These are phyloP conservation scores for Pythium dissotocum DNA, from an alignment of 352 stramenopile genomes.

Conservation along the genomic window DNA sequence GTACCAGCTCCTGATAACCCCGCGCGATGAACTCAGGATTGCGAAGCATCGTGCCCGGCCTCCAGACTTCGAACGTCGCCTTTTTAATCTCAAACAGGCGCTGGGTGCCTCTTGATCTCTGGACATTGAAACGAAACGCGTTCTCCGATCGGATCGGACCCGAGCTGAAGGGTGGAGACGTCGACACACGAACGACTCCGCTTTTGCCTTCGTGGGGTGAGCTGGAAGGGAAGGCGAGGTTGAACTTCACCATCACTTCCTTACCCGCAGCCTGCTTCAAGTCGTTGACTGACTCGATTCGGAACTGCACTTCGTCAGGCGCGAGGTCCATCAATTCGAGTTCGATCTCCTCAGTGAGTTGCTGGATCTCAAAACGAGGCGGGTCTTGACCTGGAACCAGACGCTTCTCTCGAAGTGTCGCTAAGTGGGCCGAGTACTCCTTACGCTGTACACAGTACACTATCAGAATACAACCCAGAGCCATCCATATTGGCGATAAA, in stretches of 20 bases:
- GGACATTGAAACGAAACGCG: slow-evolving; percentile 48
- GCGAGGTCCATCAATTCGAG: slow-evolving; percentile 45
- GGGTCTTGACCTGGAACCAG: slow-evolving; percentile 50
- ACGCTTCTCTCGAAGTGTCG: slow-evolving; percentile 52
- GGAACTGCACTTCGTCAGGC: slow-evolving; percentile 55
- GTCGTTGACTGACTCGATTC: slow-evolving; percentile 48
- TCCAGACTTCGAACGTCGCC: slow-evolving; percentile 76
- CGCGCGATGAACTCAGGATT: slow-evolving; percentile 69
- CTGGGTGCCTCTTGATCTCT: slow-evolving; percentile 62
- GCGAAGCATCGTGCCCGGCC: slow-evolving; percentile 53
- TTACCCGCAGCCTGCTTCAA: slow-evolving; percentile 41
- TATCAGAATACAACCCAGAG: neutral
- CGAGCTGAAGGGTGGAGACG: slow-evolving; percentile 31
- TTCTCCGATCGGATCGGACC: slow-evolving; percentile 29
- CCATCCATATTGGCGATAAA: neutral
- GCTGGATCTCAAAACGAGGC: slow-evolving; percentile 48
- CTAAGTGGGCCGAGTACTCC: slow-evolving; percentile 47
- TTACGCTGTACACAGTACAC: slow-evolving; percentile 42
- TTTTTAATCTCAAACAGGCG: slow-evolving; percentile 86
- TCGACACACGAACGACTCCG: slow-evolving; percentile 34
- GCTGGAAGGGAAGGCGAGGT: slow-evolving; percentile 62
- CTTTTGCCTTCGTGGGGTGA: slow-evolving; percentile 66
- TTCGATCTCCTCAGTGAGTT: slow-evolving; percentile 39
- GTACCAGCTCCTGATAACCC: slow-evolving; percentile 70
- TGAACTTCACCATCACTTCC: slow-evolving; percentile 75